Evolutionary conservation across 2,329 filamentous ascomycete genomes (phyloP), one percentile per base, ranked within the genome.

Genomic region (Claviceps maximensis): DNA sequence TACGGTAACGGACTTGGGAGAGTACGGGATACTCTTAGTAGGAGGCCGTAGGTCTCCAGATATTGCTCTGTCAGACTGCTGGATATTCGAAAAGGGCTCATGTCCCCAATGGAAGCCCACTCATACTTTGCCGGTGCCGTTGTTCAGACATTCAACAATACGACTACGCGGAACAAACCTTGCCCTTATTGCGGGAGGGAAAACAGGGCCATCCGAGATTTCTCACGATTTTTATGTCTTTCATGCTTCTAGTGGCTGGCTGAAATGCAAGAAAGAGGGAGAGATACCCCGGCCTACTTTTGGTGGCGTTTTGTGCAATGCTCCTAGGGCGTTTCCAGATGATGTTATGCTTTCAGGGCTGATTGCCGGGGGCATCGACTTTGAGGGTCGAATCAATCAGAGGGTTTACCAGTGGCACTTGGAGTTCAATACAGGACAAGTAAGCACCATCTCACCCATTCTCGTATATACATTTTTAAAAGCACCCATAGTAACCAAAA

Each of bases 41-140:
- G 90, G 91, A 25, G 91, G 91, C 5, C 78, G 90, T 55, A 75
- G 78, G n/a, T 91, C 88, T 8, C 89, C 90, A 4, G 74, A 82
- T 13, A 76, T 75, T 31, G 82, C 82, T 1, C 71, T 88, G 44
- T 72, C 72, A 38, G 87, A 93, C 65, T 89, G 86, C 59, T 96
- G 88, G 88, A 59, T 89, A 1, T 80, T 84, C 57, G 74, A 77
- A 51, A 76, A 76, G 50, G 62, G 60, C 13, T 73, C 73, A 4
- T 57, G 61, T 2, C 66, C 66, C 45, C 65, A 61, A 15, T 95
- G 89, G 89, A 73, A 74, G 54, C 75, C 73, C 57, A 76, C 80
- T 15, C 74, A 83, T 54, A 76, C 80, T 59, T 72, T 95, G n/a
- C 83, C 84, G 0, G 61, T 72, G n/a, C 77, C 84, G 10, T 73